phyloP scores from a whole-genome alignment of 768 basidiomycete genomes.

The Psilocybe tampanensis region DNA sequence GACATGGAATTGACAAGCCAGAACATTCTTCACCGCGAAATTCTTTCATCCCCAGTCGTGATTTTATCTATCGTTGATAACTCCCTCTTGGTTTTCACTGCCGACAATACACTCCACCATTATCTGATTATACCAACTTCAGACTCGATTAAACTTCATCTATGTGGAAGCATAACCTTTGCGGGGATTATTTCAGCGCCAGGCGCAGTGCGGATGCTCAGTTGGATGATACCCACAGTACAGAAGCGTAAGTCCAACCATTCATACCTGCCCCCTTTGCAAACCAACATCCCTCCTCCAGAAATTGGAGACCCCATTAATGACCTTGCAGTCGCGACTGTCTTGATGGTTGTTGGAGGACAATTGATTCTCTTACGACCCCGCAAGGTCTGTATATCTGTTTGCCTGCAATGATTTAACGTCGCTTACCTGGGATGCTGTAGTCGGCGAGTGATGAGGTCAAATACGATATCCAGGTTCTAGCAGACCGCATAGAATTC shows the following conservation, averaged over 20 bases:
- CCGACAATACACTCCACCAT: constrained; percentile 92
- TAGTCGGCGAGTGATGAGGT: constrained; percentile 87
- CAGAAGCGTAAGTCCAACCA: constrained; percentile 77
- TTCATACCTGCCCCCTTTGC: constrained; percentile 4
- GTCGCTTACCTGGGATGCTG: not conserved
- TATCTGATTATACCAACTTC: constrained; percentile 86
- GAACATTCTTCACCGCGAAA: constrained; percentile 82
- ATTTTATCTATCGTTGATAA: constrained; percentile 94
- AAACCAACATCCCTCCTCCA: constrained; percentile 32
- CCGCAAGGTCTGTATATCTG: constrained; percentile 63
- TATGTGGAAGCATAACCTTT: constrained; percentile 96
- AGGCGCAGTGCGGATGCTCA: constrained; percentile 82
- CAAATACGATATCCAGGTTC: constrained; percentile 96
- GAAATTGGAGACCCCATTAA: constrained; percentile 94
- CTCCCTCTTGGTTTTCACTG: constrained; percentile 90
- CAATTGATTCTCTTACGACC: constrained; percentile 89
- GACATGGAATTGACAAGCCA: constrained; percentile 85
- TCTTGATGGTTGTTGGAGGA: constrained; percentile 94
- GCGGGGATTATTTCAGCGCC: constrained; percentile 87
- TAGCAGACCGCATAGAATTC: constrained; percentile 96
- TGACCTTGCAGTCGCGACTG: constrained; percentile 91
- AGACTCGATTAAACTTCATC: constrained; percentile 81
- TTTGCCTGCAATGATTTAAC: not conserved
- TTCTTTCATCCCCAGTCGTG: constrained; percentile 74
- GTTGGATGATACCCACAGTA: constrained; percentile 94